A percentile compares a stretch with the other conserved stretches of the same genome.
Conservation (phyloP, 257 asterid species). For the Penstemon davidsonii region DNA sequence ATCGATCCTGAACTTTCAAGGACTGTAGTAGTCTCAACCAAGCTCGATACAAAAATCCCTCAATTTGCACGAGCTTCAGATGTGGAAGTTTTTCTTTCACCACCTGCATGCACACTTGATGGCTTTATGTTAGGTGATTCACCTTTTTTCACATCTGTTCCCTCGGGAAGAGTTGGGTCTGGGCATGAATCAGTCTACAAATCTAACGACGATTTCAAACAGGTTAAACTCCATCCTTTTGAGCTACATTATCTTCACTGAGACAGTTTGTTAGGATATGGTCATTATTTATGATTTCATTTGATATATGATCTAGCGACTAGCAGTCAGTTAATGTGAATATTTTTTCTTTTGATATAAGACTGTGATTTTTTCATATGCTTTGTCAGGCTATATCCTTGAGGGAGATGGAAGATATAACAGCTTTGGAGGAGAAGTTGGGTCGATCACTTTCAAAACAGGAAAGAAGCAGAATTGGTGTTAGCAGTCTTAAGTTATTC, state of each 20-base stretch:
- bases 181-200: constrained; percentile 86
- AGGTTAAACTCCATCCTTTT: constrained; percentile 45
- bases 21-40: constrained; percentile 91
- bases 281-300: constrained; percentile 18
- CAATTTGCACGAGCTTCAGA: constrained; percentile 98
- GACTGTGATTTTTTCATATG: constrained; percentile 12
- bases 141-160: constrained; percentile 97
- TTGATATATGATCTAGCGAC: background rate
- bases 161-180: constrained; percentile 95
- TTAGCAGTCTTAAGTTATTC: constrained; percentile 88
- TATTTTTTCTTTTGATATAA: background rate
- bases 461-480: constrained; percentile 88
- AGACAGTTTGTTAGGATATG: background rate
- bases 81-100: constrained; percentile 96
- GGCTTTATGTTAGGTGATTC: constrained; percentile 97
- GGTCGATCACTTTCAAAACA: constrained; percentile 82
- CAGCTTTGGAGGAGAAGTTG: constrained; percentile 88
- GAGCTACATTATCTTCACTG: constrained; percentile 21
- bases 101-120: constrained; percentile 85
- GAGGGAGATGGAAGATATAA: constrained; percentile 80
- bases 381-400: constrained; percentile 68
- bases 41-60: constrained; percentile 95
- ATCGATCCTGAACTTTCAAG: constrained; percentile 97
- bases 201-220: constrained; percentile 95
- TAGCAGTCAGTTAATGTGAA: constrained; percentile 1